A percentile compares a stretch with the other conserved stretches of the same genome.
Evolutionary conservation across 1,284 basidiomycete species (phyloP).

Genomic region (Naganishia sp.): DNA sequence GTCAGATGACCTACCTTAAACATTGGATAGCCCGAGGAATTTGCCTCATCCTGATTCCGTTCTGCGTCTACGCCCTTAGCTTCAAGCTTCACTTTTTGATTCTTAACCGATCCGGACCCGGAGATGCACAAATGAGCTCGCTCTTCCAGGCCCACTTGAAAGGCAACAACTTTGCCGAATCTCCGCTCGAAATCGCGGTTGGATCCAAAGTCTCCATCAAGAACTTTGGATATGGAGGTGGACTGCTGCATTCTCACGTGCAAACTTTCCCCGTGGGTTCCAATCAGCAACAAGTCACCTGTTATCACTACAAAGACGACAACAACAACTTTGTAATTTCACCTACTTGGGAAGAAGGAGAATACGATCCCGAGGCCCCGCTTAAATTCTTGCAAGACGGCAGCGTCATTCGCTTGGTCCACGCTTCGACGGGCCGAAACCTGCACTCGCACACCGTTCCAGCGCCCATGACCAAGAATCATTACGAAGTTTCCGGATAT

Average conservation of each 20-base stretch:
- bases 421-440: conserved; percentile 79
- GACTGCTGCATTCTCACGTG: conserved; percentile 92
- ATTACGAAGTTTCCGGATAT: conserved; percentile 90
- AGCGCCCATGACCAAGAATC: conserved; percentile 86
- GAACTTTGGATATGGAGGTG: conserved; percentile 97
- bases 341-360: conserved; percentile 75
- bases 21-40: conserved; percentile 88
- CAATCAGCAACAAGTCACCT: conserved; percentile 93
- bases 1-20: conserved; percentile 70
- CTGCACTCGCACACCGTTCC: conserved; percentile 88
- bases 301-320: conserved; percentile 98
- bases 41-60: conserved; percentile 85
- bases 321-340: conserved; percentile 91
- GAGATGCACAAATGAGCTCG: conserved; percentile 97
- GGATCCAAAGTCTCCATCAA: conserved; percentile 93
- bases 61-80: conserved; percentile 85
- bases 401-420: conserved; percentile 77
- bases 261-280: conserved; percentile 94
- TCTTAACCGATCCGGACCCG: conserved; percentile 89
- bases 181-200: conserved; percentile 85
- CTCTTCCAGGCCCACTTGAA: conserved; percentile 96
- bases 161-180: conserved; percentile 88
- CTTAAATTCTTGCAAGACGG: conserved; percentile 74
- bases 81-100: conserved; percentile 98
- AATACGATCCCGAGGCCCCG: conserved; percentile 62